Conservation (phyloP, 345 rosid species). For the Eucalyptus fibrosa region DNA sequence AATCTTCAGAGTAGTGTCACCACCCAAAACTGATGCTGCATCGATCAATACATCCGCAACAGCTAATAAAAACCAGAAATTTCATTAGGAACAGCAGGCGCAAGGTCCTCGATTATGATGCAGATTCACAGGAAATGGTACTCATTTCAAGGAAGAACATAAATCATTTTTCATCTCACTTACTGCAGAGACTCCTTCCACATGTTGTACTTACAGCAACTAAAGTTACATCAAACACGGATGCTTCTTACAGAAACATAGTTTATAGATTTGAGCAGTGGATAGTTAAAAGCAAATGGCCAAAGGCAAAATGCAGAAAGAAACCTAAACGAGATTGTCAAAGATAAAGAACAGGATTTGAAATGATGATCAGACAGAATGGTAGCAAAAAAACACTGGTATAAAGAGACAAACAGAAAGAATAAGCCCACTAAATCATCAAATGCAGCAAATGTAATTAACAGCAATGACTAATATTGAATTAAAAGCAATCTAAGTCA, state of each 20-base stretch:
- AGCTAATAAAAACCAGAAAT: conserved; percentile 48
- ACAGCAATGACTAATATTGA: neutral
- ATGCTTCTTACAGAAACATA: neutral
- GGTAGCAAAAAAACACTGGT: neutral
- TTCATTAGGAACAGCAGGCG: conserved; percentile 2
- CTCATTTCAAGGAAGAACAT: neutral
- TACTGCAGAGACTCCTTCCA: neutral
- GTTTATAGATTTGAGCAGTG: neutral
- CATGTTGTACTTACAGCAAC: neutral
- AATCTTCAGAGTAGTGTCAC: conserved; percentile 79
- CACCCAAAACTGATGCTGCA: conserved; percentile 88
- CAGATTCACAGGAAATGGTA: neutral
- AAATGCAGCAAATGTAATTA: neutral
- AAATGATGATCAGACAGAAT: neutral
- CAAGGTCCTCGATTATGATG: neutral
- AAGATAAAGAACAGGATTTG: neutral
- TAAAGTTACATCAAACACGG: neutral
- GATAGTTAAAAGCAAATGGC: neutral
- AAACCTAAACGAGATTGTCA: neutral
- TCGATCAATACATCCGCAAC: conserved; percentile 91
- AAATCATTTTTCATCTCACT: neutral
- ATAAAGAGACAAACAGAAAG: neutral
- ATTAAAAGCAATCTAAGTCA: neutral
- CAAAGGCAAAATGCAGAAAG: neutral
- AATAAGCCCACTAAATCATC: neutral